These are phyloP conservation scores for Daucus carota DNA, from an alignment of 129 eudicot species.

Conservation along the genomic window DNA sequence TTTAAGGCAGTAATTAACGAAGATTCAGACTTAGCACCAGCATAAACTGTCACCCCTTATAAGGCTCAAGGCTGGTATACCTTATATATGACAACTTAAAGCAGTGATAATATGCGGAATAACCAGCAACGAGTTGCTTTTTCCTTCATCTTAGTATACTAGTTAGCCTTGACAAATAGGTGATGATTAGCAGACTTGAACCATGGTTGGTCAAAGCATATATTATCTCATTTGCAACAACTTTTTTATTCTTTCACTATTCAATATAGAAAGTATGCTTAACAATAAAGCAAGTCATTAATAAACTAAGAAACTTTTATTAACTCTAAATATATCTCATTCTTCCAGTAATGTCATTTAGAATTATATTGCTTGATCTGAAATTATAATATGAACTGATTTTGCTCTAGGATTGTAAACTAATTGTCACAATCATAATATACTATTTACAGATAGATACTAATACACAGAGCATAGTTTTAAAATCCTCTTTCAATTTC, in stretches of 20 bases:
- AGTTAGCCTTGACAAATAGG: neutral
- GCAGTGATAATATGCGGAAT: neutral
- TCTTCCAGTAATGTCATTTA: neutral
- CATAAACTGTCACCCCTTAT: neutral
- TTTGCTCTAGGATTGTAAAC: neutral
- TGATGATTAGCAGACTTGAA: neutral
- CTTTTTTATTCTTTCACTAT: neutral
- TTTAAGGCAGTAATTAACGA: conserved; percentile 11
- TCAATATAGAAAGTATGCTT: neutral
- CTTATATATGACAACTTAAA: neutral
- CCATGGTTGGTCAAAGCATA: neutral
- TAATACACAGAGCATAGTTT: neutral
- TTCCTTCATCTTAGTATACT: neutral
- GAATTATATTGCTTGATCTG: neutral
- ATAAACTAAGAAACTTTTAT: neutral
- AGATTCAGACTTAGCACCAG: neutral
- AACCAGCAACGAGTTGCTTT: neutral
- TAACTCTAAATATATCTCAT: neutral
- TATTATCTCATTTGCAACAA: neutral
- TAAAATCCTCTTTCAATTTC: neutral
- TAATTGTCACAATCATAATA: neutral
- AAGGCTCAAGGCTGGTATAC: neutral
- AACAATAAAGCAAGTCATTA: neutral
- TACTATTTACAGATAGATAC: neutral
- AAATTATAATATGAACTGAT: neutral